Evolutionary conservation across 2,329 filamentous ascomycete species (phyloP).

Genomic region (Xylariaceae sp.): DNA sequence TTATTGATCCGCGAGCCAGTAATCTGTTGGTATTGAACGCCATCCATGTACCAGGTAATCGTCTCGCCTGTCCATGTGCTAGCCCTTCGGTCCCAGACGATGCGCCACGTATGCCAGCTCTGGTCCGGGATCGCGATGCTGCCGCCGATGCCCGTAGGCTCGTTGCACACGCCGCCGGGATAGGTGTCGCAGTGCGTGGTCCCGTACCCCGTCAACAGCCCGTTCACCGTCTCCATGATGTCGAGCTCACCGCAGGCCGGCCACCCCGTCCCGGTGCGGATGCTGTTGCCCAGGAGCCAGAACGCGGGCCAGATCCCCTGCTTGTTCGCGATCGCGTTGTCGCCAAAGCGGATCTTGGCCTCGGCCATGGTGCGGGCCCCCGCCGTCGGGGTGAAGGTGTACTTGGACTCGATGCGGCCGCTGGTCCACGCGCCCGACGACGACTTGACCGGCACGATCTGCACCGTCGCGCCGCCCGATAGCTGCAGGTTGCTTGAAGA

Average conservation of each 20-base stretch:
- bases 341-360: conserved; percentile 41
- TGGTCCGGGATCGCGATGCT: conserved; percentile 37
- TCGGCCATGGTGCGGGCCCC: conserved; percentile 39
- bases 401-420: conserved; percentile 44
- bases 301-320: conserved; percentile 51
- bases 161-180: conserved; percentile 43
- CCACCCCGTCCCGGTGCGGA: conserved; percentile 43
- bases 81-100: conserved; percentile 42
- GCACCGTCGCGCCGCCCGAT: conserved; percentile 46
- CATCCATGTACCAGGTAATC: conserved; percentile 47
- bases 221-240: conserved; percentile 46
- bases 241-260: conserved; percentile 48
- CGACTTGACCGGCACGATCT: conserved; percentile 43
- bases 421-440: conserved; percentile 42
- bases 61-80: conserved; percentile 40
- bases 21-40: conserved; percentile 37
- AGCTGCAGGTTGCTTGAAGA: conserved; percentile 44
- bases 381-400: conserved; percentile 39
- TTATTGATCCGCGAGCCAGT: conserved; percentile 37
- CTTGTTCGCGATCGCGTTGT: conserved; percentile 33
- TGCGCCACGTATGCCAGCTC: conserved; percentile 44
- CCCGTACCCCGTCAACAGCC: conserved; percentile 39
- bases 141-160: conserved; percentile 37
- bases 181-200: conserved; percentile 43
- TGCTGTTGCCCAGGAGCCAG: conserved; percentile 45